These are phyloP conservation scores for Phylloporus scabripes DNA, from an alignment of 768 basidiomycete species.

Conservation along the genomic window DNA sequence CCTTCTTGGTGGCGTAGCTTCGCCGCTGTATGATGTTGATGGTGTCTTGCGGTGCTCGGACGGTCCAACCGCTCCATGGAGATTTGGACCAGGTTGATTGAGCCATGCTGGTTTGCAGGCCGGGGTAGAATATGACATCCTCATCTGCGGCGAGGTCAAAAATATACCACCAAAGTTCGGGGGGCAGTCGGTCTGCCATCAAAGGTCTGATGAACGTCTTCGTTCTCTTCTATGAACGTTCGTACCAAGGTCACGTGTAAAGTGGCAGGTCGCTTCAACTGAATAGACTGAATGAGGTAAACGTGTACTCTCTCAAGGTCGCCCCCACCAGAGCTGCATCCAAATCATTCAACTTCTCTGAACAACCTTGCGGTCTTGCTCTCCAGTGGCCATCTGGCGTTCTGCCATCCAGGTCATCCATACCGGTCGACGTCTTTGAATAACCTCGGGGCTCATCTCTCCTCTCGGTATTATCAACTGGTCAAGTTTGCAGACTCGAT, in stretches of 20 bases:
- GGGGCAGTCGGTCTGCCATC: constrained; percentile 45
- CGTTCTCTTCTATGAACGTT: background rate
- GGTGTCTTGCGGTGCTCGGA: constrained; percentile 57
- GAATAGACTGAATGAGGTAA: too few relatives aligned
- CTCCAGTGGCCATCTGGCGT: too few relatives aligned
- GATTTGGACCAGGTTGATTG: constrained; percentile 62
- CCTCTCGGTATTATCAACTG: too few relatives aligned
- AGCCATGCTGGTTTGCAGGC: constrained; percentile 56
- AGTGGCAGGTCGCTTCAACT: background rate
- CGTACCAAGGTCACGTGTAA: background rate
- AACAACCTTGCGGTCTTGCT: too few relatives aligned
- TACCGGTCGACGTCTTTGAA: too few relatives aligned
- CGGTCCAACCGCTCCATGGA: constrained; percentile 42
- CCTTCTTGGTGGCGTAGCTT: constrained; percentile 66
- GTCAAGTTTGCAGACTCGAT: too few relatives aligned
- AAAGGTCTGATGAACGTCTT: background rate
- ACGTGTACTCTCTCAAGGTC: too few relatives aligned
- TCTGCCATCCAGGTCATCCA: too few relatives aligned
- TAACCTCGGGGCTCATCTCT: too few relatives aligned
- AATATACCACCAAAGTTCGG: constrained; percentile 65
- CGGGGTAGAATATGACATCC: constrained; percentile 58
- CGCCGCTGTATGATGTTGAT: constrained; percentile 52
- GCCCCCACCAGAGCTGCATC: too few relatives aligned
- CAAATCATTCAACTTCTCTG: too few relatives aligned
- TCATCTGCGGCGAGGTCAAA: constrained; percentile 70